These are phyloP conservation scores for Exophiala mesophila DNA, from an alignment of 2,329 filamentous ascomycete genomes.

Conservation along the genomic window DNA sequence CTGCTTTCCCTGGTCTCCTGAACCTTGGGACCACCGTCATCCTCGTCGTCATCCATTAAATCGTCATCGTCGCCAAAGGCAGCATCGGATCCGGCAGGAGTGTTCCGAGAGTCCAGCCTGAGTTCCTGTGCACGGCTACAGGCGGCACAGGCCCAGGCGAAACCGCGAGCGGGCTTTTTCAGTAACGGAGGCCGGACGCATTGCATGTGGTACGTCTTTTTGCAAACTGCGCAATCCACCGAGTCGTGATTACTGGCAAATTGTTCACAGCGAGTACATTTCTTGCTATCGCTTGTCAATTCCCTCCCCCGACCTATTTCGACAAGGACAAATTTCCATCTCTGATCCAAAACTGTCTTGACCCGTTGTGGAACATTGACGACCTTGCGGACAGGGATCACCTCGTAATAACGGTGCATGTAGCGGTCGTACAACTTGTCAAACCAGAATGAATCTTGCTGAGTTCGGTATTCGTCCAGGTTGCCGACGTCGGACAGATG, in stretches of 20 bases:
- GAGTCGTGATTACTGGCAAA: conserved; percentile 94
- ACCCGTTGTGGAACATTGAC: conserved; percentile 95
- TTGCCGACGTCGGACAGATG: conserved; percentile 82
- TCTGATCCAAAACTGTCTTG: conserved; percentile 90
- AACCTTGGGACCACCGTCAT: conserved; percentile 56
- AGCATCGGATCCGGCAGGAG: conserved; percentile 61
- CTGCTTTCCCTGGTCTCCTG: conserved; percentile 30
- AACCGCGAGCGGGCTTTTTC: conserved; percentile 95
- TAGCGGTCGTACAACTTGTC: conserved; percentile 97
- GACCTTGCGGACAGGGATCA: conserved; percentile 84
- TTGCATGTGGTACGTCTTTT: conserved; percentile 96
- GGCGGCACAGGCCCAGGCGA: conserved; percentile 95
- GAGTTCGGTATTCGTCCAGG: conserved; percentile 78
- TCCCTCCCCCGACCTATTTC: conserved; percentile 93
- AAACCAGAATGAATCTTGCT: conserved; percentile 88
- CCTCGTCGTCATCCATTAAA: conserved; percentile 61
- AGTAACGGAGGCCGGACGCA: conserved; percentile 87
- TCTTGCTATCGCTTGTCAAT: conserved; percentile 90
- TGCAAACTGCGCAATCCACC: conserved; percentile 92
- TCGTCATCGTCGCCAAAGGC: conserved; percentile 59
- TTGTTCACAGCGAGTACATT: conserved; percentile 83
- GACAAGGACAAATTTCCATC: conserved; percentile 94
- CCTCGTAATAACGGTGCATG: conserved; percentile 96
- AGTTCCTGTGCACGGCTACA: conserved; percentile 95
- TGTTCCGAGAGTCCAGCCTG: conserved; percentile 83